Percentiles rank a stretch among this genome's conserved stretches.
phyloP scores from a whole-genome alignment of 164 flowering plant species.

The Kingdonia uniflora region DNA sequence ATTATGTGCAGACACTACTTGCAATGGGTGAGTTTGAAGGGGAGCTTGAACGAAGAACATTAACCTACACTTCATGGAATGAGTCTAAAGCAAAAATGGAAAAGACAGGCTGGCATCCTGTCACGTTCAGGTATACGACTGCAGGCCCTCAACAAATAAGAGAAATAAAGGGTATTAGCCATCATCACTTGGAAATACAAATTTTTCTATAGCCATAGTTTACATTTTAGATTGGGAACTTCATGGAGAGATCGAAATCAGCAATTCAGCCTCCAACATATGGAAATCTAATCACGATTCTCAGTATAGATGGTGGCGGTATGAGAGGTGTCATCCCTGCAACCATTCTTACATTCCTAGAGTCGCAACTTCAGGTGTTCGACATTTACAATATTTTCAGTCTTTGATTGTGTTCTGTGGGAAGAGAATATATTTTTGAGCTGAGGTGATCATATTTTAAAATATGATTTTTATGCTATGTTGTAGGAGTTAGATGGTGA shows the following conservation, averaged over 20 bases:
- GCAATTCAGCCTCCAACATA: too few species aligned
- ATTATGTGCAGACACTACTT: conserved; percentile 76
- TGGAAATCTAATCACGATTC: background rate
- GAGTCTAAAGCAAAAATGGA: conserved; percentile 46
- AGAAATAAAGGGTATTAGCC: conserved; percentile 85
- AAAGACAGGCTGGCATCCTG: conserved; percentile 71
- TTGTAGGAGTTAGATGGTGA: conserved; percentile 9
- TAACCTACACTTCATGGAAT: conserved; percentile 79
- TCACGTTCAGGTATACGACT: conserved; percentile 49
- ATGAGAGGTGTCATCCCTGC: conserved; percentile 4
- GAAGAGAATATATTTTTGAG: too few species aligned
- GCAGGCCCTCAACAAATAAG: conserved; percentile 44
- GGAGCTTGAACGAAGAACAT: conserved; percentile 74
- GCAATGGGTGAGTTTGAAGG: conserved; percentile 67
- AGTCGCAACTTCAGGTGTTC: background rate
- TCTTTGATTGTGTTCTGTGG: too few species aligned
- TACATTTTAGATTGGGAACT: too few species aligned
- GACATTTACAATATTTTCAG: background rate
- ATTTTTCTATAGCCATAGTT: too few species aligned
- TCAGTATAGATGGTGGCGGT: conserved; percentile 1
- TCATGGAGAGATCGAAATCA: too few species aligned
- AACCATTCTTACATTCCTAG: conserved; percentile 5
- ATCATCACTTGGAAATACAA: too few species aligned
- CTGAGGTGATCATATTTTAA: background rate
- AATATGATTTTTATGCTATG: background rate